Base-by-base conservation (phyloP, 768 basidiomycete species). In the Gelatoporia subvermispora region DNA sequence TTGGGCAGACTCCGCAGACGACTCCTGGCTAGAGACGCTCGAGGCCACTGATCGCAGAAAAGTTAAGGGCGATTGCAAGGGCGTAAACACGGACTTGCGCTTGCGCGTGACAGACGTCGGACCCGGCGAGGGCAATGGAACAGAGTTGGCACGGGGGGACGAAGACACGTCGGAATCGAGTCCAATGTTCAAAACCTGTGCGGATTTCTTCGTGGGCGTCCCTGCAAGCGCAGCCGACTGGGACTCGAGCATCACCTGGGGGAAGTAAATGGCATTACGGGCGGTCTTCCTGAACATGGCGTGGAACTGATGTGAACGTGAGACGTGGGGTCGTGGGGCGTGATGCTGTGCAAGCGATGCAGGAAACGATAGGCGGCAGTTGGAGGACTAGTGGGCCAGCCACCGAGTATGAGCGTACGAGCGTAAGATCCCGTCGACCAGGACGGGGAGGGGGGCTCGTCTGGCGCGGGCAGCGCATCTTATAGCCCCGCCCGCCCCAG, bases 131-230 rank as follows among this genome's bases (percentile, higher is more conserved):
- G 15, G 23, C 15, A 28, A 16, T 11, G 47, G 40, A 10, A 40
- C 35, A 21, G 41, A 39, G 8, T 38, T 24, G 31, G 8, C 13
- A 11, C 4, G 22, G 3, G 39, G 16, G 4, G 48, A 41, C 5
- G 40, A 49, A 4, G 42, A 40, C 5, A 57, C 41, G 39, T 57
- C 56, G 22, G 54, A 43, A 45, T 49, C 21, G 35, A 50, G 52
- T 24, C 42, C 50, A 20, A 48, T 45, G 5, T 52, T 52, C 13
- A 54, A 43, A 25, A 57, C 18, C 36, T 49, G 39, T 21, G 45
- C 50, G 39, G 54, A 40, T 45, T 57, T 57, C 48, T 52, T 50
- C 43, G 52, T 49, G 2, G 56, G 51, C 48, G 48, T 54, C 15
- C 48, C 45, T 20, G 54, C 43, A 11, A 50, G 45, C 22, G 40